Percentiles rank a stretch among this genome's conserved stretches.
phyloP scores from a whole-genome alignment of 257 asterid species.

The Solanum chiquidenum region DNA sequence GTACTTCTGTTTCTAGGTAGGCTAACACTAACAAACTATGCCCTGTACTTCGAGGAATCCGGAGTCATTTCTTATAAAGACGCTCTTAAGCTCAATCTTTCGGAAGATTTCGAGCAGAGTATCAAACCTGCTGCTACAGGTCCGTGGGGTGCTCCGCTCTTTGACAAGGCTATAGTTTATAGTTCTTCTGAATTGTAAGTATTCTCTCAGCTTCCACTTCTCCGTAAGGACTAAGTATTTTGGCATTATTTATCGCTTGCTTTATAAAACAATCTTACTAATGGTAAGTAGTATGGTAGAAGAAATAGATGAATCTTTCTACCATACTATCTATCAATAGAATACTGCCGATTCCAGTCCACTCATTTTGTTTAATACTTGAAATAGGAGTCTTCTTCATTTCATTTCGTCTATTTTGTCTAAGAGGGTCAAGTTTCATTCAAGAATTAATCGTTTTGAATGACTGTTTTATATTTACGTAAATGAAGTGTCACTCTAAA shows the following conservation, averaged over 20 bases:
- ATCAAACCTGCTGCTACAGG: constrained; percentile 71
- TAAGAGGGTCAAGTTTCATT: background rate
- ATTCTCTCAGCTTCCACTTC: background rate
- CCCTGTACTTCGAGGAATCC: constrained; percentile 84
- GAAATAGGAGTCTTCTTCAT: background rate
- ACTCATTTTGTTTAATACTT: background rate
- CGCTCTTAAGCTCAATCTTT: constrained; percentile 68
- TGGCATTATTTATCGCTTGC: background rate
- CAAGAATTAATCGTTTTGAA: background rate
- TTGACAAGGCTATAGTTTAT: constrained; percentile 70
- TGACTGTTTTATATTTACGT: too few relatives aligned
- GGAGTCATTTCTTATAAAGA: constrained; percentile 58
- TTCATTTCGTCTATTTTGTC: background rate
- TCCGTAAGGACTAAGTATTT: background rate
- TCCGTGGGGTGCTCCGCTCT: constrained; percentile 97
- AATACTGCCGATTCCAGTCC: background rate
- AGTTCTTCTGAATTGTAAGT: constrained; percentile 75
- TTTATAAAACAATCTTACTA: background rate
- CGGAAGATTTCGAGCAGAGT: constrained; percentile 38
- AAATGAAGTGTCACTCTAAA: background rate
- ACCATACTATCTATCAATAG: background rate
- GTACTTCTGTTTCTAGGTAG: constrained; percentile 43
- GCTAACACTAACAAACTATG: constrained; percentile 78
- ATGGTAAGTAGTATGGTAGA: background rate
- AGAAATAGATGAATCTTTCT: background rate